These are phyloP conservation scores for Colletotrichum brevisporum DNA, from an alignment of 2,329 filamentous ascomycete species.

Conservation along the genomic window DNA sequence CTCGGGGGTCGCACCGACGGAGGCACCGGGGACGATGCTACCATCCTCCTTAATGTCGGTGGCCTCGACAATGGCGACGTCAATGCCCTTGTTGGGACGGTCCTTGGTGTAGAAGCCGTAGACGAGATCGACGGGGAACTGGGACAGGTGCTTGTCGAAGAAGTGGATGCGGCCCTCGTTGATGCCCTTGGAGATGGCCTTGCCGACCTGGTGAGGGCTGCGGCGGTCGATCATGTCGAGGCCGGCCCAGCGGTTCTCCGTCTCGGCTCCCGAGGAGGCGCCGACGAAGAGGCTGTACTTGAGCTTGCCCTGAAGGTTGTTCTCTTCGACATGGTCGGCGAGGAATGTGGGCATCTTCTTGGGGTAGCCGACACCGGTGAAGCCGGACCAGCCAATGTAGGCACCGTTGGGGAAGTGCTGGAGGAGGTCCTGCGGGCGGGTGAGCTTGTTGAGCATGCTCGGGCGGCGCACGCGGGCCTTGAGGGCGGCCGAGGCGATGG, in stretches of 20 bases:
- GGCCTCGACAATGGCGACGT: conserved; percentile 89
- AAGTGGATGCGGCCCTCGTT: conserved; percentile 91
- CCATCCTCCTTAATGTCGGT: conserved; percentile 90
- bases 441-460: conserved; percentile 84
- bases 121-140: conserved; percentile 90
- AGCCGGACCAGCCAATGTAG: conserved; percentile 94
- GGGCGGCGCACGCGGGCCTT: conserved; percentile 82
- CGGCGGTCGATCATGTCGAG: conserved; percentile 92
- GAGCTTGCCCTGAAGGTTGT: conserved; percentile 85
- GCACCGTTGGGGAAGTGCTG: conserved; percentile 85
- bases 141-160: conserved; percentile 93
- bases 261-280: conserved; percentile 90
- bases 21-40: conserved; percentile 89
- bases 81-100: conserved; percentile 79
- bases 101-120: conserved; percentile 91
- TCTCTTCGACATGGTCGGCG: conserved; percentile 91
- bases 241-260: conserved; percentile 91
- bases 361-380: conserved; percentile 91
- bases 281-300: conserved; percentile 92
- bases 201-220: conserved; percentile 89
- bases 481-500: conserved; percentile 78
- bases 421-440: conserved; percentile 83
- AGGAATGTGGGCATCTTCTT: conserved; percentile 89
- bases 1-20: conserved; percentile 87
- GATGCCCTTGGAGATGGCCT: conserved; percentile 90